Conservation (phyloP, 352 stramenopile species). For the Halophytophthora batemanensis region DNA sequence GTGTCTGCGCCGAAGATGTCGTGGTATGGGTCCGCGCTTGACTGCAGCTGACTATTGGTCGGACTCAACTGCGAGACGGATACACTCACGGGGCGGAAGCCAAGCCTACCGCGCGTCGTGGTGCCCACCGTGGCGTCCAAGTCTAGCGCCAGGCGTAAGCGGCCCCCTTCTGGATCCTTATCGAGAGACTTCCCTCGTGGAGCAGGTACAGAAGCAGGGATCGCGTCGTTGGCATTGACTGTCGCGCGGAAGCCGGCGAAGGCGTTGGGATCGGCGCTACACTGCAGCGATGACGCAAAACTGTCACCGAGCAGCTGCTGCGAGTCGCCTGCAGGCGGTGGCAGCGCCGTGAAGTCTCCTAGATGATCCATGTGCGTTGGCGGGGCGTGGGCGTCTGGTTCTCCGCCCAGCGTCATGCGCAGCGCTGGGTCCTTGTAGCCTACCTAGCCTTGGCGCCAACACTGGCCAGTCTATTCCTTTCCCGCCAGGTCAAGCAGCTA, state of each 20-base stretch:
- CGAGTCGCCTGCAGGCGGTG: slow-evolving; percentile 17
- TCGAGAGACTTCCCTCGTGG: slow-evolving; percentile 6
- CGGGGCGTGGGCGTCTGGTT: not conserved
- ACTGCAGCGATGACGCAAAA: slow-evolving; percentile 48
- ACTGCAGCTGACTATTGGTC: slow-evolving; percentile 16
- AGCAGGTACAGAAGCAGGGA: not conserved
- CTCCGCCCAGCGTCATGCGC: not conserved
- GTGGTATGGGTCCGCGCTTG: slow-evolving; percentile 26
- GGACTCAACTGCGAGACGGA: slow-evolving; percentile 11
- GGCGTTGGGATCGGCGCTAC: slow-evolving; percentile 55
- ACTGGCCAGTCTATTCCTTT: not conserved
- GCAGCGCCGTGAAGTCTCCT: slow-evolving; percentile 28
- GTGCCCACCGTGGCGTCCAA: slow-evolving; percentile 11
- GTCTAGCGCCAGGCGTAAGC: slow-evolving; percentile 35
- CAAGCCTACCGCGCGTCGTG: slow-evolving; percentile 5
- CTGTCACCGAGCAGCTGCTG: slow-evolving; percentile 27
- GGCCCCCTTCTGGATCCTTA: not conserved
- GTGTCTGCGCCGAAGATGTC: slow-evolving; percentile 55
- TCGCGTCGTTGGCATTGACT: slow-evolving; percentile 11
- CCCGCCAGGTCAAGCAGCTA: not conserved
- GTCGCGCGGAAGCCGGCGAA: slow-evolving; percentile 42
- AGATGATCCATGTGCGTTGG: slow-evolving; percentile 22
- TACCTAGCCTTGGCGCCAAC: too few species aligned
- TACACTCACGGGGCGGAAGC: slow-evolving; percentile 7
- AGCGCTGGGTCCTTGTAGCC: too few species aligned